Percentiles rank a stretch among this genome's conserved stretches.
Evolutionary conservation across 1,139 yeast species (phyloP).

Genomic region (Scheffersomyces stambukii): DNA sequence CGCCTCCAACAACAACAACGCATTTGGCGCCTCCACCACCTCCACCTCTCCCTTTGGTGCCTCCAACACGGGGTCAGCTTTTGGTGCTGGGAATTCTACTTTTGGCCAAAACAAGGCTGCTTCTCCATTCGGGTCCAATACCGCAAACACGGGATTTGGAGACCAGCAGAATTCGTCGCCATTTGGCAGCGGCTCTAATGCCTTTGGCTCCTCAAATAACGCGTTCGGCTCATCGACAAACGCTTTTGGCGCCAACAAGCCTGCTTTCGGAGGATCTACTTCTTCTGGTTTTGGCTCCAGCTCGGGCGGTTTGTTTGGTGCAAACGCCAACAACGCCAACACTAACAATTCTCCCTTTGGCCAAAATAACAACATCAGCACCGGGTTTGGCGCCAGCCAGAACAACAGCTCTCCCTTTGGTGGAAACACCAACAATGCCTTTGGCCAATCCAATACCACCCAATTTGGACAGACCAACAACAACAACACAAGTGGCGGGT

Average conservation of each 20-base stretch:
- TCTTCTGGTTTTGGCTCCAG: conserved; percentile 12
- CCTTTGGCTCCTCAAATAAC: conserved; percentile 10
- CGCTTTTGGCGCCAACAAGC: conserved; percentile 17
- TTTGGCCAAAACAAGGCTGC: conserved; percentile 11
- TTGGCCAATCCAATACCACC: conserved; percentile 1
- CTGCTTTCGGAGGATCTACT: conserved; percentile 10
- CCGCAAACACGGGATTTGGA: conserved; percentile 11
- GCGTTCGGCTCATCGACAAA: conserved; percentile 17
- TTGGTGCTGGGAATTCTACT: conserved; percentile 12
- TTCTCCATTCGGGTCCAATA: conserved; percentile 9
- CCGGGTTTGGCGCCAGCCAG: conserved; percentile 17
- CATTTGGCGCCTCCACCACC: background rate
- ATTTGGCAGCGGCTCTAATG: conserved; percentile 13
- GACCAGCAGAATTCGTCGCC: conserved; percentile 14
- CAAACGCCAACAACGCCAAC: conserved; percentile 5
- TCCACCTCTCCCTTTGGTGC: conserved; percentile 22
- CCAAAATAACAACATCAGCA: conserved; percentile 19
- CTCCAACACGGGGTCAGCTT: conserved; percentile 10
- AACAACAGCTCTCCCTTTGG: conserved; percentile 18
- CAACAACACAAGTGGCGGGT: conserved; percentile 20
- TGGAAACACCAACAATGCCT: conserved; percentile 10
- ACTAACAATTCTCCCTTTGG: conserved; percentile 14
- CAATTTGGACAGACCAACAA: conserved; percentile 8
- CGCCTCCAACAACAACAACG: conserved; percentile 9
- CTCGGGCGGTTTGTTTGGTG: conserved; percentile 11